A percentile compares a stretch with the other conserved stretches of the same genome.
These are phyloP conservation scores for Pseudoturritis turrita DNA, from an alignment of 345 rosid species.

Conservation along the genomic window DNA sequence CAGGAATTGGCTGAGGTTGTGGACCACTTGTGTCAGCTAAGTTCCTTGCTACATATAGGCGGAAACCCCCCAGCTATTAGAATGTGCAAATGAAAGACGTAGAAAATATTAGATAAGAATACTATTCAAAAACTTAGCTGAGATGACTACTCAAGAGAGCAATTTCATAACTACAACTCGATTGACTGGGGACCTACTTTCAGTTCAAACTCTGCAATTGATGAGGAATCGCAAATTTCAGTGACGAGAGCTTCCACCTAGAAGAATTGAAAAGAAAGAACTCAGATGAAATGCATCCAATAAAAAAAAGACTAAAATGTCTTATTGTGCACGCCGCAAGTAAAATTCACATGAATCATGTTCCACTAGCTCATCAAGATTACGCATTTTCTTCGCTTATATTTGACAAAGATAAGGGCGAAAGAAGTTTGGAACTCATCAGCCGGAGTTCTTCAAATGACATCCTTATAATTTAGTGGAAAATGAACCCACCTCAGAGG, in stretches of 20 bases:
- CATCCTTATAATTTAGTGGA: neutral
- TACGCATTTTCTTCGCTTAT: neutral
- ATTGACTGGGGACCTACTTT: slow-evolving; percentile 46
- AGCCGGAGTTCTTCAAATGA: neutral
- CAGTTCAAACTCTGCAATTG: slow-evolving; percentile 77
- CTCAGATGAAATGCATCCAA: neutral
- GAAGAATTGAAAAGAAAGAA: neutral
- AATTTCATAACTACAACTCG: slow-evolving; percentile 1
- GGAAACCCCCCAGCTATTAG: slow-evolving; percentile 71
- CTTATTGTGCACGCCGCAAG: neutral
- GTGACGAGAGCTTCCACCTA: slow-evolving; percentile 77
- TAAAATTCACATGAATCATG: neutral
- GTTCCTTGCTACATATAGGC: slow-evolving; percentile 60
- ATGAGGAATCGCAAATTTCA: slow-evolving; percentile 66
- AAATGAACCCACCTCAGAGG: slow-evolving; percentile 51
- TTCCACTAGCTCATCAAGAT: neutral
- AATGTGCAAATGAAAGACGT: slow-evolving; percentile 15
- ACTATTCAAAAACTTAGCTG: neutral
- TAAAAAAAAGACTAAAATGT: neutral
- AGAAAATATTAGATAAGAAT: slow-evolving; percentile 14
- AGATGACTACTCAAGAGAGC: neutral
- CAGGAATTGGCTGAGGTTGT: slow-evolving; percentile 37
- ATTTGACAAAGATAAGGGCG: neutral
- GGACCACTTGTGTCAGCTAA: slow-evolving; percentile 35
- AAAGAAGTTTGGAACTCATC: neutral